Conservation (phyloP, 2,329 filamentous ascomycete genomes). For the Phialocephala sp. region DNA sequence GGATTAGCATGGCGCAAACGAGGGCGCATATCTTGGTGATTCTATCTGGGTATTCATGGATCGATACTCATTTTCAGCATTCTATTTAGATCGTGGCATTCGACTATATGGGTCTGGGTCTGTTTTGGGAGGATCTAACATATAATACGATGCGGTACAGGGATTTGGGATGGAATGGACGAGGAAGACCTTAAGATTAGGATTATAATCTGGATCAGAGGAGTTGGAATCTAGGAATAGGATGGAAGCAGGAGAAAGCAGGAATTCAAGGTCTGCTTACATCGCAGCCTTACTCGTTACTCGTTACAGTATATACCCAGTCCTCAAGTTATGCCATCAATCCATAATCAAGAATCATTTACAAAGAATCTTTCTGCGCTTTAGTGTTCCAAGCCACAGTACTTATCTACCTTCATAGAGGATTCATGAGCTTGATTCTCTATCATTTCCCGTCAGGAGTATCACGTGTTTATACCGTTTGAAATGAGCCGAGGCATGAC, state of each 20-base stretch:
- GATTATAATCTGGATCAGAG: neutral
- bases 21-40: neutral
- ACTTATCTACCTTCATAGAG: no score
- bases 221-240: neutral
- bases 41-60: neutral
- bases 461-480: neutral
- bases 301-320: neutral
- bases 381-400: no score
- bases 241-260: neutral
- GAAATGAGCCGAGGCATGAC: neutral
- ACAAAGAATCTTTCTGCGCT: no score
- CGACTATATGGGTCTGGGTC: neutral
- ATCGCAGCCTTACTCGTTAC: neutral
- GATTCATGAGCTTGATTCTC: no score
- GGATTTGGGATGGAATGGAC: neutral
- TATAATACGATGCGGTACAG: neutral
- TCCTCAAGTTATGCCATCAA: neutral
- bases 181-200: neutral
- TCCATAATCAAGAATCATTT: neutral
- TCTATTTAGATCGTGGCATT: constrained; percentile 1
- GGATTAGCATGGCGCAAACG: constrained; percentile 4
- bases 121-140: neutral
- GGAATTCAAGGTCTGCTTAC: neutral
- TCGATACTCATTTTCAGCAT: neutral
- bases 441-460: no score